These are phyloP conservation scores for Penicillium atrosanguineum DNA, from an alignment of 495 filamentous ascomycete species.

Conservation along the genomic window DNA sequence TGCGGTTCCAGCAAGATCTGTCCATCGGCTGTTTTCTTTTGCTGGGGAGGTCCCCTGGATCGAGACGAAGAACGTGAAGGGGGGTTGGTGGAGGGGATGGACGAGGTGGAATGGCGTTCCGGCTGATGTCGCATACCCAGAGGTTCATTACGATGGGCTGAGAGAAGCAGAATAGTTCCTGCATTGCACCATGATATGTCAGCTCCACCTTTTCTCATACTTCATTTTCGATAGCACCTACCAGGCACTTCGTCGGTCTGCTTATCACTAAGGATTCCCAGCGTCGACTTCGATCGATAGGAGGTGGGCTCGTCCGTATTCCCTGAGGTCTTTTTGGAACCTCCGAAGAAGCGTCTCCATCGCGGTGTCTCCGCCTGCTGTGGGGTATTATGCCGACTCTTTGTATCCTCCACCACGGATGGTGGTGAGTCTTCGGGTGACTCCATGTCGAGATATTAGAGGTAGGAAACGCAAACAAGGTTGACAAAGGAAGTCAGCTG, in stretches of 20 bases:
- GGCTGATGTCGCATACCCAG: slow-evolving; percentile 74
- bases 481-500: neutral
- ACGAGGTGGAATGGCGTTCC: slow-evolving; percentile 73
- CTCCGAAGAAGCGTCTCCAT: slow-evolving; percentile 24
- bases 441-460: neutral
- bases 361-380: slow-evolving; percentile 2
- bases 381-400: neutral
- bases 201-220: neutral
- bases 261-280: slow-evolving; percentile 82
- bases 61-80: slow-evolving; percentile 36
- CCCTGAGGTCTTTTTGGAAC: slow-evolving; percentile 2
- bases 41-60: slow-evolving; percentile 40
- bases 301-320: slow-evolving; percentile 14
- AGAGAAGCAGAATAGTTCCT: slow-evolving; percentile 82
- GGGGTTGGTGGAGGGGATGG: slow-evolving; percentile 59
- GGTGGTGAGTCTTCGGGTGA: slow-evolving; percentile 1
- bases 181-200: neutral
- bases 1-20: slow-evolving; percentile 88
- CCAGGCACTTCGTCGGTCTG: slow-evolving; percentile 91
- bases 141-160: slow-evolving; percentile 74
- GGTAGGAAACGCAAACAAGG: neutral
- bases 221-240: slow-evolving; percentile 35
- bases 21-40: slow-evolving; percentile 79
- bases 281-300: slow-evolving; percentile 60
- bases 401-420: neutral